These are phyloP conservation scores for Russula dissimulans DNA, from an alignment of 768 basidiomycete species.

Conservation along the genomic window DNA sequence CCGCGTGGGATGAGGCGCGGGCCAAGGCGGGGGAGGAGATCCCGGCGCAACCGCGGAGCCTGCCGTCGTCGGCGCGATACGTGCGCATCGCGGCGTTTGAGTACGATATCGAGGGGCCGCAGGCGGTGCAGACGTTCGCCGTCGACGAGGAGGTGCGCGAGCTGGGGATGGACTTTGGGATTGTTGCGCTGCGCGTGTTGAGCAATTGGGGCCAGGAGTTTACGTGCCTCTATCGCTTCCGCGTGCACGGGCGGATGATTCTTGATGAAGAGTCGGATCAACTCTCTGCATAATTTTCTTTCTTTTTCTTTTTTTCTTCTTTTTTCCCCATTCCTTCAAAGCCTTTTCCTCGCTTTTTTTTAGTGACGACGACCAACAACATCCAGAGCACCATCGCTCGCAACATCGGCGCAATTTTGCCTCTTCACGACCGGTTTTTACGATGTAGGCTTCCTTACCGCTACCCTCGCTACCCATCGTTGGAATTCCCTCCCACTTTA, in stretches of 20 bases:
- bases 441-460: background rate
- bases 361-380: background rate
- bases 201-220: slow-evolving; percentile 85
- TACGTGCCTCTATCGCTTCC: slow-evolving; percentile 84
- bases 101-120: slow-evolving; percentile 36
- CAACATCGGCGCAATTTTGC: background rate
- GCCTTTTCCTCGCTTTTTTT: no score
- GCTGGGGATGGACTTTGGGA: slow-evolving; percentile 72
- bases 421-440: background rate
- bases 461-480: background rate
- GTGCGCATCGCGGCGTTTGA: slow-evolving; percentile 39
- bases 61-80: slow-evolving; percentile 25
- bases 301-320: no score
- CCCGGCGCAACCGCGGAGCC: slow-evolving; percentile 23
- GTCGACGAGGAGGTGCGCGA: slow-evolving; percentile 47
- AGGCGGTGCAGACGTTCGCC: slow-evolving; percentile 42
- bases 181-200: slow-evolving; percentile 71
- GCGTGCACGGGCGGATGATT: slow-evolving; percentile 61
- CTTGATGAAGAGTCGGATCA: slow-evolving; percentile 2
- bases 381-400: background rate
- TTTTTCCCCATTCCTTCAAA: background rate
- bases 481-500: background rate
- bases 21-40: slow-evolving; percentile 21
- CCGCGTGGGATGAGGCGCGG: slow-evolving; percentile 38
- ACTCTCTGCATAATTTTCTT: background rate